These are phyloP conservation scores for Hyparrhenia diplandra DNA, from an alignment of 176 grass and related monocot genomes.

Conservation along the genomic window DNA sequence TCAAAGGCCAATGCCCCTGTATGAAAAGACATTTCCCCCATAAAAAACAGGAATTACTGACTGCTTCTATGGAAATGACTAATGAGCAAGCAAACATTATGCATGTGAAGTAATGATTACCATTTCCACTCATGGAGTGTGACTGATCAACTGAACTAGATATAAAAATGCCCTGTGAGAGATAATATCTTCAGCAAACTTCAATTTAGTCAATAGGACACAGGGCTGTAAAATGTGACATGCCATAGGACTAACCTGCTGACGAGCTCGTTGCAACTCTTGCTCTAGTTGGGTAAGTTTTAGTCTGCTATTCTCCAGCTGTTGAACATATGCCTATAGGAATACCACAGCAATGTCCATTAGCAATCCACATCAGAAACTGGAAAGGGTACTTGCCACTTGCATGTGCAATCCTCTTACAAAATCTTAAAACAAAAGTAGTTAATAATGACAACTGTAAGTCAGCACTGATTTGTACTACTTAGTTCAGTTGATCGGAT, in stretches of 20 bases:
- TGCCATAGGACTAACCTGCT: constrained; percentile 55
- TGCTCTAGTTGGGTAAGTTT: constrained; percentile 99
- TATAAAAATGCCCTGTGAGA: constrained; percentile 95
- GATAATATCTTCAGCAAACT: constrained; percentile 28
- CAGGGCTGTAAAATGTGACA: constrained; percentile 21
- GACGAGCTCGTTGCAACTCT: constrained; percentile 91
- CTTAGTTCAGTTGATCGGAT: neutral
- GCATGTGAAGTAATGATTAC: constrained; percentile 33
- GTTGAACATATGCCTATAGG: constrained; percentile 95
- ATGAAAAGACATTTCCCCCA: constrained; percentile 5
- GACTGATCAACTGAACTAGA: constrained; percentile 90
- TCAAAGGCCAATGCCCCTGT: constrained; percentile 91
- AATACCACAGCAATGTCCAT: neutral
- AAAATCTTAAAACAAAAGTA: neutral
- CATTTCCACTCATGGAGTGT: constrained; percentile 80
- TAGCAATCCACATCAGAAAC: neutral
- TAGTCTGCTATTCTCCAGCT: constrained; percentile 97
- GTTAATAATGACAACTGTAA: neutral
- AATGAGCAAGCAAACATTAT: constrained; percentile 11
- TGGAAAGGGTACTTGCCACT: neutral
- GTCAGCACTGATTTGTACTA: neutral
- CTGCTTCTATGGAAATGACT: neutral
- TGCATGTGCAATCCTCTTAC: neutral
- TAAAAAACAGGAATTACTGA: neutral
- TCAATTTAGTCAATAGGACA: neutral